phyloP scores from a whole-genome alignment of 164 flowering plant genomes.

The Cinnamomum chago region DNA sequence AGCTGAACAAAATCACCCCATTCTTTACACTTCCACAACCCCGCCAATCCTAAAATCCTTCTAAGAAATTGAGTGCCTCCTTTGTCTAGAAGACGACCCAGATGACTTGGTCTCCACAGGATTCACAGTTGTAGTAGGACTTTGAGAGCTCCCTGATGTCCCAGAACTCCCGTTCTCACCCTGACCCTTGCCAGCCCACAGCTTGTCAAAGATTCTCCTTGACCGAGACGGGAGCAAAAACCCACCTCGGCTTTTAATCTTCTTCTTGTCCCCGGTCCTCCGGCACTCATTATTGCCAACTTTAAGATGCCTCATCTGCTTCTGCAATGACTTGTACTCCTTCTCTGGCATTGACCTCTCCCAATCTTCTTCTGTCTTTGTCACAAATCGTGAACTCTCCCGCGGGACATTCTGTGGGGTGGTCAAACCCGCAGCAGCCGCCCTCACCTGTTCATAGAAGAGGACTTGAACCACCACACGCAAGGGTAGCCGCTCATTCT shows the following conservation, averaged over 20 bases:
- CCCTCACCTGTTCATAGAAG: slow-evolving; percentile 68
- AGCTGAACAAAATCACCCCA: slow-evolving; percentile 1
- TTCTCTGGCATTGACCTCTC: slow-evolving; percentile 31
- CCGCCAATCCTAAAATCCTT: neutral
- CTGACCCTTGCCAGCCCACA: slow-evolving; percentile 54
- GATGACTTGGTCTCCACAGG: slow-evolving; percentile 56
- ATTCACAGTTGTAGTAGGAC: slow-evolving; percentile 56
- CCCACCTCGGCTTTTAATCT: slow-evolving; percentile 41
- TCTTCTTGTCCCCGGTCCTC: slow-evolving; percentile 37
- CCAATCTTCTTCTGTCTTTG: slow-evolving; percentile 45
- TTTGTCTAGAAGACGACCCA: slow-evolving; percentile 51
- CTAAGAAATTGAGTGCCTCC: slow-evolving; percentile 73
- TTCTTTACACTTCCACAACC: neutral
- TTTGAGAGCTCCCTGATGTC: slow-evolving; percentile 67
- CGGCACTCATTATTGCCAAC: slow-evolving; percentile 26
- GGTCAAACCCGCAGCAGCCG: slow-evolving; percentile 31
- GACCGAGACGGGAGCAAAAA: slow-evolving; percentile 71
- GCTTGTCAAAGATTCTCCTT: slow-evolving; percentile 72
- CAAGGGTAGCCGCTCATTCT: slow-evolving; percentile 82
- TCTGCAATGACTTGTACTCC: slow-evolving; percentile 32
- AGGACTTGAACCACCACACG: slow-evolving; percentile 86
- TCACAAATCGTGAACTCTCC: slow-evolving; percentile 31
- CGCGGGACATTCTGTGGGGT: slow-evolving; percentile 19
- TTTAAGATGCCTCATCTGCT: slow-evolving; percentile 39
- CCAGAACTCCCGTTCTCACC: slow-evolving; percentile 63